These are phyloP conservation scores for Peronosclerospora sorghi DNA, from an alignment of 352 stramenopile genomes.

Conservation along the genomic window DNA sequence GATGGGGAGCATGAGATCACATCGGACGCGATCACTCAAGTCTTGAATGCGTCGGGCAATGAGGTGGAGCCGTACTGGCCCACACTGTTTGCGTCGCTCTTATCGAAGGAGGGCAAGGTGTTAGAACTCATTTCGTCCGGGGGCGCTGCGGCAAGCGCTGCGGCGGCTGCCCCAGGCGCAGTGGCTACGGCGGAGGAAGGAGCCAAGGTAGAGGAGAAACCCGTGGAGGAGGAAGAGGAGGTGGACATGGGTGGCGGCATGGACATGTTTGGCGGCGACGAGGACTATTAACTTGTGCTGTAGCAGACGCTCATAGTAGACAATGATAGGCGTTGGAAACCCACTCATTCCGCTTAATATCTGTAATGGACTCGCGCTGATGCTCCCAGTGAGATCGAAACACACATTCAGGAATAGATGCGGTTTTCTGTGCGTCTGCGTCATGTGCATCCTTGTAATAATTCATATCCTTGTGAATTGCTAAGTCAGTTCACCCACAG, in stretches of 20 bases:
- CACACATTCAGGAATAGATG: background rate
- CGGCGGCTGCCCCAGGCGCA: constrained; percentile 26
- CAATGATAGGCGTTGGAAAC: constrained; percentile 13
- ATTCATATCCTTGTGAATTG: too few relatives aligned
- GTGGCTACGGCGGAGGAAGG: constrained; percentile 30
- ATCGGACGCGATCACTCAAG: constrained; percentile 44
- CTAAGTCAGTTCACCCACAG: too few relatives aligned
- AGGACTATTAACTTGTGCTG: constrained; percentile 47
- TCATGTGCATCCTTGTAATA: background rate
- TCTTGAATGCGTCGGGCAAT: constrained; percentile 71
- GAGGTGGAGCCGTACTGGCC: constrained; percentile 82
- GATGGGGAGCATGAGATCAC: constrained; percentile 80
- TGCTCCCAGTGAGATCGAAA: constrained; percentile 30
- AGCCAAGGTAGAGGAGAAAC: constrained; percentile 44
- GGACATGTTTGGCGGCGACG: constrained; percentile 51
- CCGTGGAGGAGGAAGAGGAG: constrained; percentile 55
- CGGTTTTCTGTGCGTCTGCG: too few relatives aligned
- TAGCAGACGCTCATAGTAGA: constrained; percentile 20
- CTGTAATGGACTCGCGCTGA: constrained; percentile 42
- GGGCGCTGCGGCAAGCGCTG: constrained; percentile 30
- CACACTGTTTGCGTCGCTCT: constrained; percentile 52
- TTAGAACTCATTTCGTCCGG: constrained; percentile 69
- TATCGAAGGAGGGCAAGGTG: constrained; percentile 73
- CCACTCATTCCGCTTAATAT: constrained; percentile 24
- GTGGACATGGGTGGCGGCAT: constrained; percentile 54